Evolutionary conservation across 805 yeast genomes (phyloP).

Genomic region (Starmerella sp.): DNA sequence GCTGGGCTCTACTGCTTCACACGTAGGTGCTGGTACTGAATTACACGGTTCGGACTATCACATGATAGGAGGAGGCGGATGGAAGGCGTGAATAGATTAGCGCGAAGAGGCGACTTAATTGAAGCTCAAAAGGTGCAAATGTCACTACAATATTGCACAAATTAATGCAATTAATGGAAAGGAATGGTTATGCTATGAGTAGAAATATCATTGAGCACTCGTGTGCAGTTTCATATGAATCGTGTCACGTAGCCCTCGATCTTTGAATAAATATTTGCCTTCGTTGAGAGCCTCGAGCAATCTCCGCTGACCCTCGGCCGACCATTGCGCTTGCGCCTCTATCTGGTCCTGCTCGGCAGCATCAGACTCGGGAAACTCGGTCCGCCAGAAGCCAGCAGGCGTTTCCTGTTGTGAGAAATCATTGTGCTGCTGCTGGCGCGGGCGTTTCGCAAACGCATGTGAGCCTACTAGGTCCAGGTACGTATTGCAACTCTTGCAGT

Average conservation of each 20-base stretch:
- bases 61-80: no score
- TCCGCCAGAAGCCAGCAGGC: slow-evolving; percentile 18
- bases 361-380: slow-evolving; percentile 13
- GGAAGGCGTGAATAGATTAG: no score
- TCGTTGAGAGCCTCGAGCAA: slow-evolving; percentile 9
- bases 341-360: neutral
- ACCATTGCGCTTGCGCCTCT: neutral
- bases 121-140: no score
- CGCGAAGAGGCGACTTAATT: no score
- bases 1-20: no score
- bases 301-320: slow-evolving; percentile 9
- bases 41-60: no score
- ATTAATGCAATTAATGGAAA: no score
- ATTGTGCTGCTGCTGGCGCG: slow-evolving; percentile 3
- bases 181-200: no score
- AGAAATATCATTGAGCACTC: neutral
- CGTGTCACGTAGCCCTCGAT: neutral
- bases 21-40: no score
- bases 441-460: neutral
- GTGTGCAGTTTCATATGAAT: neutral
- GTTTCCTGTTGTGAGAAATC: slow-evolving; percentile 10
- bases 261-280: slow-evolving; percentile 12
- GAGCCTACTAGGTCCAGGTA: neutral
- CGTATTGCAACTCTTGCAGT: slow-evolving; percentile 4
- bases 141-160: no score